Percentiles rank a stretch among this genome's conserved stretches.
Evolutionary conservation across 306 rosid genomes (phyloP).

Genomic region (Begonia loranthoides): DNA sequence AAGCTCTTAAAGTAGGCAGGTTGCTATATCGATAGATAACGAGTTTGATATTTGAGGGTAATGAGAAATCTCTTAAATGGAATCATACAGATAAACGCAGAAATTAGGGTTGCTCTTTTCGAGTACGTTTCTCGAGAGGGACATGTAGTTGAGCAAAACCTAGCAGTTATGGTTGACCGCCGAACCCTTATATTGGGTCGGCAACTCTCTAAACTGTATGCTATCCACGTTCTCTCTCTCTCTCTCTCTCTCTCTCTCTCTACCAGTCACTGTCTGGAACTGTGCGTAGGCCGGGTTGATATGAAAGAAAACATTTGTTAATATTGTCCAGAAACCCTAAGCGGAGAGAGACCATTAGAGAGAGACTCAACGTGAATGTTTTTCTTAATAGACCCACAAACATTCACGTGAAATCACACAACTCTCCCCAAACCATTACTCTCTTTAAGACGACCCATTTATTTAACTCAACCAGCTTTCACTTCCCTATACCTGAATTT

Average conservation of each 20-base stretch:
- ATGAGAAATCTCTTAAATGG: too few species aligned
- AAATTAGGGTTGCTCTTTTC: background rate
- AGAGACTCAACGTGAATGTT: slow-evolving; percentile 19
- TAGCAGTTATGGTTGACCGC: slow-evolving; percentile 11
- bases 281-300: too few species aligned
- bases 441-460: background rate
- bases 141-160: slow-evolving; percentile 2
- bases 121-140: background rate
- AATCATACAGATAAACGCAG: too few species aligned
- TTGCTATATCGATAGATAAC: too few species aligned
- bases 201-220: slow-evolving; percentile 5
- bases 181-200: slow-evolving; percentile 5
- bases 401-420: slow-evolving; percentile 36
- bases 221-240: slow-evolving; percentile 19
- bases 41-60: too few species aligned
- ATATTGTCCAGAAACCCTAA: too few species aligned
- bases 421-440: background rate
- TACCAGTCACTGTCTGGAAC: too few species aligned
- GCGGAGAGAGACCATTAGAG: background rate
- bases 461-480: too few species aligned
- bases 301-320: too few species aligned
- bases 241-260: background rate
- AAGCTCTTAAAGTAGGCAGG: too few species aligned
- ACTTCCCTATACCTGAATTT: too few species aligned
- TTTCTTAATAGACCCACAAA: slow-evolving; percentile 19